phyloP scores from a whole-genome alignment of 2,329 filamentous ascomycete genomes.

The Cladosporium colombiae region DNA sequence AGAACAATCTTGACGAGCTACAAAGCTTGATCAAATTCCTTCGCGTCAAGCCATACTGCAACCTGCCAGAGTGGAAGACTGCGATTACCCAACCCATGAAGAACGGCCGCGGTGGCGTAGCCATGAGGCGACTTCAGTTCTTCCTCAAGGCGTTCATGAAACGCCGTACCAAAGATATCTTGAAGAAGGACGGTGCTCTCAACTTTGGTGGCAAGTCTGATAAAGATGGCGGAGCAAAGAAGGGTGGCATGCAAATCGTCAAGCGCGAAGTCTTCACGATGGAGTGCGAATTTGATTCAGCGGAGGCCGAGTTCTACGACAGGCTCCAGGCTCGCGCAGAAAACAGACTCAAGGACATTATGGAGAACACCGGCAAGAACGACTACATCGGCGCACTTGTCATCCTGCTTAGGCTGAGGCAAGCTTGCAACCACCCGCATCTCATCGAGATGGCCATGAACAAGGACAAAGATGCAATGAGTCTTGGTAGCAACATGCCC shows the following conservation, averaged over 20 bases:
- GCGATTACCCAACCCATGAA: conserved; percentile 90
- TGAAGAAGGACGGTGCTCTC: conserved; percentile 81
- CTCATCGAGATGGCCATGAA: conserved; percentile 82
- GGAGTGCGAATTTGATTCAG: conserved; percentile 72
- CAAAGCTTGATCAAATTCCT: conserved; percentile 93
- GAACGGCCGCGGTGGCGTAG: conserved; percentile 82
- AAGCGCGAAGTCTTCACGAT: conserved; percentile 85
- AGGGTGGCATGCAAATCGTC: conserved; percentile 82
- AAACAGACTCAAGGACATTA: conserved; percentile 83
- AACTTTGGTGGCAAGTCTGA: conserved; percentile 70
- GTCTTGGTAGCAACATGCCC: conserved; percentile 47
- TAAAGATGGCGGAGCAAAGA: conserved; percentile 55
- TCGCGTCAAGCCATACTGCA: conserved; percentile 86
- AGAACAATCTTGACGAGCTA: conserved; percentile 95
- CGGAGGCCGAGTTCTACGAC: conserved; percentile 83
- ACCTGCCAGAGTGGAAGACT: conserved; percentile 83
- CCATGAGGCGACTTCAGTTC: conserved; percentile 81
- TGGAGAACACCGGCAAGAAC: conserved; percentile 68
- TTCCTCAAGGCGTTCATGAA: conserved; percentile 96
- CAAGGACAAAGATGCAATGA: conserved; percentile 82
- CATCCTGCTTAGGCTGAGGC: conserved; percentile 82
- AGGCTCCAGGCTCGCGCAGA: conserved; percentile 82
- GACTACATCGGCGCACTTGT: conserved; percentile 95
- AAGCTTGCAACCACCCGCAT: conserved; percentile 92
- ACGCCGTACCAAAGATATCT: conserved; percentile 93